phyloP scores from a whole-genome alignment of 1,284 basidiomycete genomes.

The Pyrrhoderma lamaoense region DNA sequence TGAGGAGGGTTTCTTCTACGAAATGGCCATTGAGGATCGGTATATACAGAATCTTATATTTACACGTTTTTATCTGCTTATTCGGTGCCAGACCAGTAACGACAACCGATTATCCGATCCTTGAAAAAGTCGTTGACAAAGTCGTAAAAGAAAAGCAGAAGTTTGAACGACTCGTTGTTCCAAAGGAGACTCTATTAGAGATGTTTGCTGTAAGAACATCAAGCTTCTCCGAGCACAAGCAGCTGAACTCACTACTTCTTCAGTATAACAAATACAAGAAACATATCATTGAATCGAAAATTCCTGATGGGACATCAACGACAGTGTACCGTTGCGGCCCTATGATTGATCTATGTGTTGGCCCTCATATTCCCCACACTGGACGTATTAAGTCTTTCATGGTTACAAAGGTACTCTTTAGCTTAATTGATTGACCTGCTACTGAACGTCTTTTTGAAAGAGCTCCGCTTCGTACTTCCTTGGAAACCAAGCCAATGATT shows the following conservation, averaged over 20 bases:
- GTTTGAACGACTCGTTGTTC: slow-evolving; percentile 90
- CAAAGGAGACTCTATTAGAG: slow-evolving; percentile 90
- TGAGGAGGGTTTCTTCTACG: slow-evolving; percentile 99
- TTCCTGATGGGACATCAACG: slow-evolving; percentile 94
- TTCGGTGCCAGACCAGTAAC: slow-evolving; percentile 55
- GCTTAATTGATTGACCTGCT: slow-evolving; percentile 6
- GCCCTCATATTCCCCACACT: slow-evolving; percentile 97
- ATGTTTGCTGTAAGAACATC: slow-evolving; percentile 79
- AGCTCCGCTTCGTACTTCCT: slow-evolving; percentile 99
- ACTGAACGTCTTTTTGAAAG: slow-evolving; percentile 41
- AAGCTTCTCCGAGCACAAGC: background rate
- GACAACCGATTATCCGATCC: slow-evolving; percentile 76
- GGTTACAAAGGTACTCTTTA: slow-evolving; percentile 70
- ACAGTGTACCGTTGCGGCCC: slow-evolving; percentile 99
- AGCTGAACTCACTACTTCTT: slow-evolving; percentile 17
- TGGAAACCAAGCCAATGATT: slow-evolving; percentile 90
- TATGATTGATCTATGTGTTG: slow-evolving; percentile 96
- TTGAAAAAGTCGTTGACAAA: slow-evolving; percentile 85
- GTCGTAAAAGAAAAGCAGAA: slow-evolving; percentile 97
- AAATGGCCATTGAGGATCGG: slow-evolving; percentile 84
- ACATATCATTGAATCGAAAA: slow-evolving; percentile 92
- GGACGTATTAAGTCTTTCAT: slow-evolving; percentile 96
- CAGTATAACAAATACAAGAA: slow-evolving; percentile 99
- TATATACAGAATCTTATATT: slow-evolving; percentile 23
- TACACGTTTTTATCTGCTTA: background rate